phyloP scores from a whole-genome alignment of 306 rosid species.

The Abrus pulchellus region DNA sequence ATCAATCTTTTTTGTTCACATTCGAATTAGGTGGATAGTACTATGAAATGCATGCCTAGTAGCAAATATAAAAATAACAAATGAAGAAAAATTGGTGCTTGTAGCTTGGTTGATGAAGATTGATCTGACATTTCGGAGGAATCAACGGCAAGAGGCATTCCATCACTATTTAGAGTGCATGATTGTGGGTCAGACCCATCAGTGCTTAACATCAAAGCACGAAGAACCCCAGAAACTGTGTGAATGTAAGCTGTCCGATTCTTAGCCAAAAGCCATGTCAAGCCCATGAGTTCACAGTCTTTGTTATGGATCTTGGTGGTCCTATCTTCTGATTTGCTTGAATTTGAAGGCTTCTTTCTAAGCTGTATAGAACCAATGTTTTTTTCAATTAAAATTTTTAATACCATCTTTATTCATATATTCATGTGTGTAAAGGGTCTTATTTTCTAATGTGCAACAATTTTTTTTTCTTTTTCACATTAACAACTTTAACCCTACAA shows the following conservation, averaged over 20 bases:
- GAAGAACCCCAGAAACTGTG: slow-evolving; percentile 82
- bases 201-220: slow-evolving; percentile 81
- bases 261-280: slow-evolving; percentile 96
- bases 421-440: too few species aligned
- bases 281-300: slow-evolving; percentile 93
- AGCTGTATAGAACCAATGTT: slow-evolving; percentile 67
- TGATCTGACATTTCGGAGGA: slow-evolving; percentile 69
- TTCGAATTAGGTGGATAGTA: slow-evolving; percentile 46
- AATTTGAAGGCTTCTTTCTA: slow-evolving; percentile 70
- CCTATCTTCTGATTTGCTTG: slow-evolving; percentile 87
- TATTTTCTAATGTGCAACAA: too few species aligned
- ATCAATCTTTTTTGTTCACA: slow-evolving; percentile 31
- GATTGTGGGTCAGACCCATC: slow-evolving; percentile 76
- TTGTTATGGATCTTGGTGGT: slow-evolving; percentile 88
- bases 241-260: slow-evolving; percentile 77
- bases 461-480: too few species aligned
- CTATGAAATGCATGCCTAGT: slow-evolving; percentile 48
- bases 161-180: slow-evolving; percentile 90
- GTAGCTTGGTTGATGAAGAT: slow-evolving; percentile 61
- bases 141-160: slow-evolving; percentile 97
- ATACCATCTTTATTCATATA: neutral
- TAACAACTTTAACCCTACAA: too few species aligned
- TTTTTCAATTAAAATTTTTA: slow-evolving; percentile 38
- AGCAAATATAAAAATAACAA: slow-evolving; percentile 50
- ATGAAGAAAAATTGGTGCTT: slow-evolving; percentile 51